Percentiles rank a stretch among this genome's conserved stretches.
These are phyloP conservation scores for Wickerhamomyces mucosus DNA, from an alignment of 805 yeast species.

Conservation along the genomic window DNA sequence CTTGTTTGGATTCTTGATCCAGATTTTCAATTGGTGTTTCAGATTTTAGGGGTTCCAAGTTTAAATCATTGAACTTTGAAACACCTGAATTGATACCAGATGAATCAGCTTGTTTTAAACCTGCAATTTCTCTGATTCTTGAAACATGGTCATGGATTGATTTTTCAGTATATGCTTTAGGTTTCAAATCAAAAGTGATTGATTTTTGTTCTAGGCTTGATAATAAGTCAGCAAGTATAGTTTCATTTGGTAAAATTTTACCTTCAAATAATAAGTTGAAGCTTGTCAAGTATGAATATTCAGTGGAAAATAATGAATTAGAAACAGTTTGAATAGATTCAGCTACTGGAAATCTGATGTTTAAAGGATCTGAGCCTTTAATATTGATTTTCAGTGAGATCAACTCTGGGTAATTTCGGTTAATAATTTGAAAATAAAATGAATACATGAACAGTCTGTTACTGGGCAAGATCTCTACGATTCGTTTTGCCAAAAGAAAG, in stretches of 20 bases:
- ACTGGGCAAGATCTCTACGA: no score
- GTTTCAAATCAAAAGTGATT: constrained; percentile 36
- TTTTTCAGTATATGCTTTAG: constrained; percentile 50
- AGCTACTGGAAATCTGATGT: constrained; percentile 13
- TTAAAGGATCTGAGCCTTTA: constrained; percentile 10
- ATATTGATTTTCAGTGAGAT: constrained; percentile 6
- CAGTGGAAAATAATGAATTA: constrained; percentile 48
- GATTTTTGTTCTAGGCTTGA: constrained; percentile 16
- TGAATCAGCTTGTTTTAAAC: constrained; percentile 38
- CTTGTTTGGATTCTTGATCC: constrained; percentile 5
- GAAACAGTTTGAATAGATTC: constrained; percentile 52
- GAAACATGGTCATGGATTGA: constrained; percentile 53
- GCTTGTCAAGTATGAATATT: constrained; percentile 49
- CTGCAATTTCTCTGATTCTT: constrained; percentile 52
- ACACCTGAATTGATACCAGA: constrained; percentile 36
- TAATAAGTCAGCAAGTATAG: constrained; percentile 20
- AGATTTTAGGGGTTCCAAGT: constrained; percentile 22
- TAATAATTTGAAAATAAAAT: no score
- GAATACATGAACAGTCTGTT: no score
- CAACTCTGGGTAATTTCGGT: no score
- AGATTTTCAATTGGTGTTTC: constrained; percentile 8
- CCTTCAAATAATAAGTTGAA: constrained; percentile 36
- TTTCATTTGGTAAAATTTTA: constrained; percentile 22
- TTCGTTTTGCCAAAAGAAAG: no score
- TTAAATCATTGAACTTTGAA: constrained; percentile 35